Percentiles rank a stretch among this genome's conserved stretches.
These are phyloP conservation scores for Barnettozyma vustinii DNA, from an alignment of 805 yeast genomes.

Conservation along the genomic window DNA sequence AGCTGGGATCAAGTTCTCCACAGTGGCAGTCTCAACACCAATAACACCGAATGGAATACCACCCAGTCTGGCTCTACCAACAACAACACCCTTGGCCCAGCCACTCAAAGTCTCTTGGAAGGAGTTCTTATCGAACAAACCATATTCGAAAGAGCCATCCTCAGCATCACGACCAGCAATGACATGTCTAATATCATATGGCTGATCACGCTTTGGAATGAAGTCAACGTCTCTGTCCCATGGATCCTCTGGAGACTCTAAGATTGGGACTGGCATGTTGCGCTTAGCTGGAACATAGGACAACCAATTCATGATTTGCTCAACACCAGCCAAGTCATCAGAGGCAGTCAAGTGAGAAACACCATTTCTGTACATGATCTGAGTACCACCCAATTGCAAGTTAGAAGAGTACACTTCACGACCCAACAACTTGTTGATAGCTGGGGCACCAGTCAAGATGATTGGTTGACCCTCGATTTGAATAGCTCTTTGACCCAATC, in stretches of 20 bases:
- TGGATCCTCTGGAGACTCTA: conserved; percentile 63
- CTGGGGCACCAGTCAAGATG: conserved; percentile 98
- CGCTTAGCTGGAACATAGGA: conserved; percentile 91
- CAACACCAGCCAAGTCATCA: conserved; percentile 95
- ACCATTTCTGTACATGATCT: conserved; percentile 97
- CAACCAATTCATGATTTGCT: conserved; percentile 91
- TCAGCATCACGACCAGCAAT: conserved; percentile 76
- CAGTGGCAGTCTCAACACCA: conserved; percentile 87
- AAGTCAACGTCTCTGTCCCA: conserved; percentile 95
- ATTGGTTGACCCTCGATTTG: conserved; percentile 99
- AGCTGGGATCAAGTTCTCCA: conserved; percentile 91
- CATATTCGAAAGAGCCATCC: conserved; percentile 69
- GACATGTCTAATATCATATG: conserved; percentile 92
- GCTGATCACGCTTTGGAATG: conserved; percentile 63
- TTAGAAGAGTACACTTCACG: conserved; percentile 96
- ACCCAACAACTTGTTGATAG: conserved; percentile 93
- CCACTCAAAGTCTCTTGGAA: conserved; percentile 96
- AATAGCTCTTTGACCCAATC: conserved; percentile 98
- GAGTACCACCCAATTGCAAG: conserved; percentile 98
- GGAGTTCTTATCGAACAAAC: conserved; percentile 87
- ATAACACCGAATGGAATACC: conserved; percentile 99
- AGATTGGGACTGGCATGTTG: conserved; percentile 83
- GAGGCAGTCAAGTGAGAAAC: conserved; percentile 96
- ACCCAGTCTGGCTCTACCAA: conserved; percentile 97
- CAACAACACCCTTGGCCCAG: conserved; percentile 98